A percentile compares a stretch with the other conserved stretches of the same genome.
Conservation (phyloP, 2,329 filamentous ascomycete species). For the Bipolaris bicolor region DNA sequence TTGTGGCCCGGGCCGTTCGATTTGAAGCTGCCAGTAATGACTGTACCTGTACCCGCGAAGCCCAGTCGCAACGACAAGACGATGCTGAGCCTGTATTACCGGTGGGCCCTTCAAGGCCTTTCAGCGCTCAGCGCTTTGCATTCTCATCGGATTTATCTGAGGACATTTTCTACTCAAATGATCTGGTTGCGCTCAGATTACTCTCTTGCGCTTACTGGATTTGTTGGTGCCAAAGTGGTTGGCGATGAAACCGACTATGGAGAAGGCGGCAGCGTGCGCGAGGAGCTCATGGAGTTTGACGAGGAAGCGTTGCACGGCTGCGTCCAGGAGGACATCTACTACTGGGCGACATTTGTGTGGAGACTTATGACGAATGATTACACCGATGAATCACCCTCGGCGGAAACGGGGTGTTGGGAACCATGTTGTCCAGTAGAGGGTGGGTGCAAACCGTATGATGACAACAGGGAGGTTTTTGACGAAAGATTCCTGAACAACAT, state of each 20-base stretch:
- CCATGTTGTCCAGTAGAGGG: slow-evolving; percentile 2
- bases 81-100: slow-evolving; percentile 17
- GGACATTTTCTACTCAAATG: slow-evolving; percentile 5
- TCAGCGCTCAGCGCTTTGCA: slow-evolving; percentile 10
- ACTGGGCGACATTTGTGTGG: not conserved
- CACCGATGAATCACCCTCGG: not conserved
- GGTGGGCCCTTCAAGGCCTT: slow-evolving; percentile 17
- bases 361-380: not conserved
- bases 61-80: slow-evolving; percentile 1
- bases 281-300: not conserved
- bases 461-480: not conserved
- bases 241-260: not conserved
- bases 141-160: slow-evolving; percentile 10
- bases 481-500: not conserved
- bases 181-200: slow-evolving; percentile 15
- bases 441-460: not conserved
- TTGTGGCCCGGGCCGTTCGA: slow-evolving; percentile 3
- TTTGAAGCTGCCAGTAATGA: slow-evolving; percentile 6
- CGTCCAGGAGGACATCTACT: not conserved
- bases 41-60: not conserved
- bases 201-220: slow-evolving; percentile 16
- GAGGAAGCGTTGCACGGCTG: not conserved
- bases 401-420: slow-evolving; percentile 5
- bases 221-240: not conserved
- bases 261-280: not conserved